Base-by-base conservation (phyloP, 164 flowering plant species). In the Vitis labrusca region DNA sequence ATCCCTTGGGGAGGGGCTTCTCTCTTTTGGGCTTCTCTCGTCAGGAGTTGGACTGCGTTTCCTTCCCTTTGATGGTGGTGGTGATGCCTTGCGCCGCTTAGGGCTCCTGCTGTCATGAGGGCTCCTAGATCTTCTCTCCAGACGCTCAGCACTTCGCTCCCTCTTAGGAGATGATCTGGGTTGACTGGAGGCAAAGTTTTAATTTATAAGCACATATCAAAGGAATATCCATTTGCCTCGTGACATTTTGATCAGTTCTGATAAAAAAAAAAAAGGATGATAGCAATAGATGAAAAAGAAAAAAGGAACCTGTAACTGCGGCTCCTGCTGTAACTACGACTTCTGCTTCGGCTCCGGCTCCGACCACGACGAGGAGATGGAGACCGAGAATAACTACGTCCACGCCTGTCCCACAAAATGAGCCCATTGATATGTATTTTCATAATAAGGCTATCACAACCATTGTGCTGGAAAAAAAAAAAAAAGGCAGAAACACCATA, bases 321-420 rank as follows among this genome's bases (percentile, higher is more conserved):
- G 68, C 89, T 85, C 17, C 91, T 68, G 82, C 92, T 88, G 78
- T 78, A 81, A 75, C 94, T 23, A 23, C 27, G 27, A 23, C 27
- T 23, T 23, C 27, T 23, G 27, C 27, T 91, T 11, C 83, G 79
- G 66, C 91, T 86, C 16, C 87, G 73, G 55, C 86, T 85, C 68
- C 92, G 74, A 19, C 89, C 85, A 65, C 88, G 89, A 27, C 90
- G 88, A 63, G 91, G 90, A 70, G 85, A 83, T n/a, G 86, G 92
- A 27, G 97, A 90, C 16, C 91, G 82, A 10, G 93, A 86, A 48
- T 84, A 85, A 74, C 93, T 89, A 17, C 86, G 79, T 0, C 80
- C 89, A 10, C 79, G 83, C 47, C 88, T 79, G 73, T 52, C 23
- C n/a, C 61, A 61, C 1, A 59, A 66, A 19, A 37, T 14, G 14